These are phyloP conservation scores for Colletotrichum lupini DNA, from an alignment of 2,329 filamentous ascomycete genomes.

Conservation along the genomic window DNA sequence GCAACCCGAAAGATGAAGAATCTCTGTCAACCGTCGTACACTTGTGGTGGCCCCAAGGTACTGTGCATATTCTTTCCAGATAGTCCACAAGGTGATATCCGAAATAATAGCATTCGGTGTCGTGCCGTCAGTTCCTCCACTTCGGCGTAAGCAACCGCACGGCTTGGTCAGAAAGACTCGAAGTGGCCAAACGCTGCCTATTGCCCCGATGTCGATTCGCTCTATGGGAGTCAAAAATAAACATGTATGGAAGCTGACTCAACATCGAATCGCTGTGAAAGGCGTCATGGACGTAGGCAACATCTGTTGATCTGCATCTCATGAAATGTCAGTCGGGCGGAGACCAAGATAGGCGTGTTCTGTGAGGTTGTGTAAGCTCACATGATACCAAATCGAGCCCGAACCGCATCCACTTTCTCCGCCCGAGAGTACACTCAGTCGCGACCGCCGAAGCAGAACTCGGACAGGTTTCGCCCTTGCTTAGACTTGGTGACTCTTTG, in stretches of 20 bases:
- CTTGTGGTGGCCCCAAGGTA: background rate
- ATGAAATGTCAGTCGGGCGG: background rate
- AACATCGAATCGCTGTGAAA: conserved; percentile 3
- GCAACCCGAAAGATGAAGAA: conserved; percentile 8
- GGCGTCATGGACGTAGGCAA: background rate
- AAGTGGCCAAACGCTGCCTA: conserved; percentile 5
- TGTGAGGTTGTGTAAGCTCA: conserved; percentile 19
- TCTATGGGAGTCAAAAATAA: background rate
- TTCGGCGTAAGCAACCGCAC: conserved; percentile 28
- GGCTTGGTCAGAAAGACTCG: background rate
- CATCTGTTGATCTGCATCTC: background rate
- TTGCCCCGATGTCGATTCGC: background rate
- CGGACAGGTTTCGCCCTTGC: background rate
- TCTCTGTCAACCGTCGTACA: background rate
- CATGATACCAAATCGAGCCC: background rate
- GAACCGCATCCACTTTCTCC: background rate
- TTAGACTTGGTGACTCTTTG: background rate
- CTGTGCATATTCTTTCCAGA: conserved; percentile 2
- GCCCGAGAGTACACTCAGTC: background rate
- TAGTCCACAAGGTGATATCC: background rate
- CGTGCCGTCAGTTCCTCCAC: background rate
- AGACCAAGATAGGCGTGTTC: background rate
- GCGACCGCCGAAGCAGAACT: background rate
- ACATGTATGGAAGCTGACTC: conserved; percentile 10
- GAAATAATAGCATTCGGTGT: background rate